phyloP scores from a whole-genome alignment of 495 filamentous ascomycete genomes.

The Penicillium alfredii region DNA sequence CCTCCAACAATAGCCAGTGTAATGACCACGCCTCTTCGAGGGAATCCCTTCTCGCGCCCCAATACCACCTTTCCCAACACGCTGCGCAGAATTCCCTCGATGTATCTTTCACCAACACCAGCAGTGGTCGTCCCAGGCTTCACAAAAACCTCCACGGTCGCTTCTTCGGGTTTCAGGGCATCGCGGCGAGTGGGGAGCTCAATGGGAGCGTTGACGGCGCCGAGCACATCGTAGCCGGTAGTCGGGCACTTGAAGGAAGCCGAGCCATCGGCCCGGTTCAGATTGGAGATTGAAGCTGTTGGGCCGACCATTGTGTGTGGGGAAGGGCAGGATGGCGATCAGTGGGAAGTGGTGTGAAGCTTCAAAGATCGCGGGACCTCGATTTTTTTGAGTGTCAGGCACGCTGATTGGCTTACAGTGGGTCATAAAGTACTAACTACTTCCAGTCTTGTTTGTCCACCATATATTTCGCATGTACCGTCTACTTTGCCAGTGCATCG shows the following conservation, averaged over 20 bases:
- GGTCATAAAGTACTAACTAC: constrained; percentile 7
- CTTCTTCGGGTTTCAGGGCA: constrained; percentile 77
- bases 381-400: background rate
- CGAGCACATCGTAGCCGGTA: constrained; percentile 74
- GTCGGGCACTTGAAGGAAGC: constrained; percentile 64
- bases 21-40: constrained; percentile 38
- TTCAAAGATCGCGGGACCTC: constrained; percentile 2
- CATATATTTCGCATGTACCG: background rate
- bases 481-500: no score
- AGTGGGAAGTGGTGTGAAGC: background rate
- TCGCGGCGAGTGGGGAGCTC: constrained; percentile 77
- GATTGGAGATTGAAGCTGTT: constrained; percentile 39
- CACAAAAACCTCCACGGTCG: constrained; percentile 82
- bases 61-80: constrained; percentile 29
- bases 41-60: constrained; percentile 31
- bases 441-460: background rate
- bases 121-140: constrained; percentile 59
- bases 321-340: background rate
- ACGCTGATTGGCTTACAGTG: constrained; percentile 23
- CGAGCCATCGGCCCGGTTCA: constrained; percentile 79
- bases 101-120: constrained; percentile 70
- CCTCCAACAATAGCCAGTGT: constrained; percentile 35
- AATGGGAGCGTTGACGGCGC: constrained; percentile 85
- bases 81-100: constrained; percentile 27
- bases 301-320: constrained; percentile 32